Base-by-base conservation (phyloP, 371 early-diverging fungal genomes). In the Umbelopsis sp. region DNA sequence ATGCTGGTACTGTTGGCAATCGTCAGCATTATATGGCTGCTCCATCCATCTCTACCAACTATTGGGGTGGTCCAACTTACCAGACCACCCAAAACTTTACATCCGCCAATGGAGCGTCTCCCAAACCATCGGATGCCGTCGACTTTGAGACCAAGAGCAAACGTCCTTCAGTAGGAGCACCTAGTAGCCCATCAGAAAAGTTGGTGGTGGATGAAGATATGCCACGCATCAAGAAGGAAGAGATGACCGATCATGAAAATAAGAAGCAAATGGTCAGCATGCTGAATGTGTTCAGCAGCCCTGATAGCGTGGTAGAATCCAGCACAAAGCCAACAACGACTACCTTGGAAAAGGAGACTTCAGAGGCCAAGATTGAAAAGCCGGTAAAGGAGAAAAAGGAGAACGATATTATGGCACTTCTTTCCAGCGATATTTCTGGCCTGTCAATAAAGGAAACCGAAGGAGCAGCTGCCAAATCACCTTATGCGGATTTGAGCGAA, bases 241-340 rank as follows among this genome's bases (percentile, higher is more conserved):
- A 67, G 37, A 48, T 66, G 65, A 46, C 71, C 0, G 64, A 69
- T 16, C 72, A 67, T 68, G 62, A 70, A 18, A 50, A 69, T 37
- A 73, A 75, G 51, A 76, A 78, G 29, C 70, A 76, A 20, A 24
- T 81, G n/a, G 62, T 81, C 25, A 74, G 74, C 35, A 75, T 81
- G 74, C 70, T 81, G 57, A 81, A 81, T 65, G 75, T 72, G 22
- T 75, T 81, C n/a, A 72, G 71, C 10, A 57, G 57, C 14, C 57
- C 57, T 6, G 57, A 57, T 32, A 57, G 57, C n/a, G 35, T 10
- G n/a, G 18, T 67, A 75, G 7, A 41, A 41, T 41, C 41, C 41
- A 10, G 63, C 81, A 25, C 22, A 6, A 38, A 63, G 50, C 16
- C n/a, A 10, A 11, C 57, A 32, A 8, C 48, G 22, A 10, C 32